Conservation (phyloP, 164 flowering plant species). For the Protea cynaroides region DNA sequence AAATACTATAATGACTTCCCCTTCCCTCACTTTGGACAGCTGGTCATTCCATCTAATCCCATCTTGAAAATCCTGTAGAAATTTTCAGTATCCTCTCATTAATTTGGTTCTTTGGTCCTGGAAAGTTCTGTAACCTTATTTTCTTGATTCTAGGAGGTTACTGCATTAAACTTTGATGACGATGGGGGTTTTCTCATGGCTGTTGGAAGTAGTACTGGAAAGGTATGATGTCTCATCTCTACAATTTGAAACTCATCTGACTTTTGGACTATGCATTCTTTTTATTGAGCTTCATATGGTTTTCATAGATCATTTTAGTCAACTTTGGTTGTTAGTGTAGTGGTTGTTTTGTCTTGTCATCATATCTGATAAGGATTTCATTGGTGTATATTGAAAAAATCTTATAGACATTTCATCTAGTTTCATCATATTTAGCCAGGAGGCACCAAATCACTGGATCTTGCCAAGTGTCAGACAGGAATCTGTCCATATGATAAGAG, state of each 20-base stretch:
- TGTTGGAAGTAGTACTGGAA: slow-evolving; percentile 86
- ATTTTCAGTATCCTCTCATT: neutral
- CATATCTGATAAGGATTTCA: neutral
- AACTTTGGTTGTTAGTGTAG: neutral
- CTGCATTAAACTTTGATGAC: slow-evolving; percentile 66
- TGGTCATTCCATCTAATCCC: neutral
- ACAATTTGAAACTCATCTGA: neutral
- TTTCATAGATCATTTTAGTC: neutral
- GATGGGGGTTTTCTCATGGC: slow-evolving; percentile 67
- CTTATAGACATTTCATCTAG: neutral
- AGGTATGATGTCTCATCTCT: slow-evolving; percentile 42
- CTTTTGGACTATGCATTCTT: neutral
- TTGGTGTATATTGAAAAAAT: neutral
- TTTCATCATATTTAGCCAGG: neutral
- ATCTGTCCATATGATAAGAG: too few relatives aligned
- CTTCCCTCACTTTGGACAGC: neutral
- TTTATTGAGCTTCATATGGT: neutral
- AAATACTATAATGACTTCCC: too few relatives aligned
- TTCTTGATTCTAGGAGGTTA: slow-evolving; percentile 56
- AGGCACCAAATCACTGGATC: too few relatives aligned
- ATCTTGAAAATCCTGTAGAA: neutral
- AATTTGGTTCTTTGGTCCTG: slow-evolving; percentile 3
- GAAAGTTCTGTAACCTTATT: slow-evolving; percentile 4
- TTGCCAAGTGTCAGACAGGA: too few relatives aligned
- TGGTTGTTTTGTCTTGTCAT: neutral